phyloP scores from a whole-genome alignment of 2,329 filamentous ascomycete genomes.

The Monosporascus ibericus region DNA sequence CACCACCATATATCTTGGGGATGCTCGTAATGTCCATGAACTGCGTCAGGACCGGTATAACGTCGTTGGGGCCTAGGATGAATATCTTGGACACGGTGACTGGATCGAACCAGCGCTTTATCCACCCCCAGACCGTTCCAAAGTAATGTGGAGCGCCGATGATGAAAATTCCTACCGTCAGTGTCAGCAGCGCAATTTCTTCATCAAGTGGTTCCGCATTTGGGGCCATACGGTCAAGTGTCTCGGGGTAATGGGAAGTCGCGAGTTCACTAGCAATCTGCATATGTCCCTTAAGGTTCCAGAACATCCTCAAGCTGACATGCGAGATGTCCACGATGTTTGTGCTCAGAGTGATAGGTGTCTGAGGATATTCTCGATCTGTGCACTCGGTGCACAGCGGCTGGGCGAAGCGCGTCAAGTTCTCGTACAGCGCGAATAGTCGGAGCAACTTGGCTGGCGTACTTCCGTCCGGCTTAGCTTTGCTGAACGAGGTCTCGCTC shows the following conservation, averaged over 20 bases:
- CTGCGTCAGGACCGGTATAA: constrained; percentile 66
- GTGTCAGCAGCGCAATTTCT: not conserved
- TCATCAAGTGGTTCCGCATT: not conserved
- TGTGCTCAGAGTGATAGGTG: constrained; percentile 86
- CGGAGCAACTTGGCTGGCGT: constrained; percentile 72
- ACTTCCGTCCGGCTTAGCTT: constrained; percentile 60
- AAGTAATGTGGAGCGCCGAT: constrained; percentile 89
- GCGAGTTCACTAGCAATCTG: constrained; percentile 83
- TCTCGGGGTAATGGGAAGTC: constrained; percentile 93
- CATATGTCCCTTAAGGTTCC: constrained; percentile 92
- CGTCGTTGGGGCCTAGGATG: constrained; percentile 69
- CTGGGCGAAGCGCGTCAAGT: constrained; percentile 79
- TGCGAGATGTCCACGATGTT: constrained; percentile 92
- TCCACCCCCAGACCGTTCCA: constrained; percentile 88
- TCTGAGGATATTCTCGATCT: constrained; percentile 65
- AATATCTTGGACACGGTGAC: constrained; percentile 96
- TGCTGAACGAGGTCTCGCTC: constrained; percentile 40
- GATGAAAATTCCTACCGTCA: constrained; percentile 46
- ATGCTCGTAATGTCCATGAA: constrained; percentile 83
- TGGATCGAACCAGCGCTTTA: constrained; percentile 93
- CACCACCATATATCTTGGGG: constrained; percentile 82
- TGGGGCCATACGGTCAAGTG: constrained; percentile 63
- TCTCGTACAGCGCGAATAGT: constrained; percentile 90
- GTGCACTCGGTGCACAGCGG: constrained; percentile 73
- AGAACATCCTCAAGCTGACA: constrained; percentile 88